Evolutionary conservation across 192 early-diverging fungal species (phyloP).

Genomic region (Coemansia sp.): DNA sequence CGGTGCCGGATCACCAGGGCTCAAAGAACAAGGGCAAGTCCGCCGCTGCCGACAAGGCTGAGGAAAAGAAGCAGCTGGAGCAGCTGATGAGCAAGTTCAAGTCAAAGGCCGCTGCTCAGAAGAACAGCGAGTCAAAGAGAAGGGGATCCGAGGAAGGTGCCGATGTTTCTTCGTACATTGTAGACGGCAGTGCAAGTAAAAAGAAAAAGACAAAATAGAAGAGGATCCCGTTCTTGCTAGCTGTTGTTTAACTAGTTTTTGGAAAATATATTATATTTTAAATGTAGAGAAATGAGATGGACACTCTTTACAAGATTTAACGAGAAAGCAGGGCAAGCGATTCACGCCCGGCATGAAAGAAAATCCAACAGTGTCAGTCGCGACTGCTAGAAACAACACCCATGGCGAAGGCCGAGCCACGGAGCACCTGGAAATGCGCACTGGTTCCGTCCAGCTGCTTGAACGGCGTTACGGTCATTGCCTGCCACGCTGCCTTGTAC

Average conservation of each 20-base stretch:
- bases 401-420: conserved; percentile 46
- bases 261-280: too few relatives aligned
- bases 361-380: neutral
- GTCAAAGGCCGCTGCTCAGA: conserved; percentile 25
- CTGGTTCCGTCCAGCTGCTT: conserved; percentile 13
- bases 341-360: neutral
- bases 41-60: conserved; percentile 15
- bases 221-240: too few relatives aligned
- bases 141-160: neutral
- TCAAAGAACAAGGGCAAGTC: neutral
- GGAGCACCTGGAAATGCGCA: conserved; percentile 36
- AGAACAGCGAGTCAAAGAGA: conserved; percentile 17
- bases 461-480: conserved; percentile 33
- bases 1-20: neutral
- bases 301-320: neutral
- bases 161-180: conserved; percentile 23
- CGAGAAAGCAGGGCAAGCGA: neutral
- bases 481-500: conserved; percentile 47
- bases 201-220: conserved; percentile 28
- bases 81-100: conserved; percentile 51
- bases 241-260: too few relatives aligned
- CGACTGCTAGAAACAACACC: conserved; percentile 34
- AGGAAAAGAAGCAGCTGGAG: conserved; percentile 46
- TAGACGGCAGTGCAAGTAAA: conserved; percentile 16
- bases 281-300: neutral